Percentiles rank a stretch among this genome's conserved stretches.
These are phyloP conservation scores for Vitis hybrid DNA, from an alignment of 177 flowering plant species.

Conservation along the genomic window DNA sequence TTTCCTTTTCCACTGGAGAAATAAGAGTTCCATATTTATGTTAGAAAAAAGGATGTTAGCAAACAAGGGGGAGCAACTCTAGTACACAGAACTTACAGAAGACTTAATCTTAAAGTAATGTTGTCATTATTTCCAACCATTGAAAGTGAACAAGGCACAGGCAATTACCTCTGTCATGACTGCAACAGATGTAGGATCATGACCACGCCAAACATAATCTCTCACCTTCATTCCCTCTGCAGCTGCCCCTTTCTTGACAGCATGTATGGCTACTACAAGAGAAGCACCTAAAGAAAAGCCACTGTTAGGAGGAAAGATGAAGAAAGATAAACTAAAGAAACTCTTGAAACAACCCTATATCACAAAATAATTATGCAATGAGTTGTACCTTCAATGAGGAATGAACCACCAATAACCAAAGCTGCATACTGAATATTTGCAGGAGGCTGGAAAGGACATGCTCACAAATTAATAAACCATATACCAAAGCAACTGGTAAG, in stretches of 20 bases:
- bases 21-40: too few relatives aligned
- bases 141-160: neutral
- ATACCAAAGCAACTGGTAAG: conserved; percentile 6
- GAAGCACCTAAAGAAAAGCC: conserved; percentile 70
- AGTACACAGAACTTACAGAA: too few relatives aligned
- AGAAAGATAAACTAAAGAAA: conserved; percentile 1
- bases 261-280: conserved; percentile 89
- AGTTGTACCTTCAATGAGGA: conserved; percentile 81
- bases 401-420: conserved; percentile 92
- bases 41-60: too few relatives aligned
- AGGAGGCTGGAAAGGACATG: conserved; percentile 61
- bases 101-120: too few relatives aligned
- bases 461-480: conserved; percentile 19
- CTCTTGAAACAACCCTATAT: neutral
- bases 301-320: neutral
- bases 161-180: conserved; percentile 94
- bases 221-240: conserved; percentile 93
- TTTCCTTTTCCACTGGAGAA: too few relatives aligned
- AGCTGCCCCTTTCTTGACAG: conserved; percentile 97
- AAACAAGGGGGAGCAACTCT: too few relatives aligned
- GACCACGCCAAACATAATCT: conserved; percentile 98
- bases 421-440: conserved; percentile 84
- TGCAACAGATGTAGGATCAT: conserved; percentile 99
- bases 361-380: conserved; percentile 3
- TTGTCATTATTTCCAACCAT: neutral